phyloP scores from a whole-genome alignment of 2,329 filamentous ascomycete genomes.

The Aspergillus quadrilineatus region DNA sequence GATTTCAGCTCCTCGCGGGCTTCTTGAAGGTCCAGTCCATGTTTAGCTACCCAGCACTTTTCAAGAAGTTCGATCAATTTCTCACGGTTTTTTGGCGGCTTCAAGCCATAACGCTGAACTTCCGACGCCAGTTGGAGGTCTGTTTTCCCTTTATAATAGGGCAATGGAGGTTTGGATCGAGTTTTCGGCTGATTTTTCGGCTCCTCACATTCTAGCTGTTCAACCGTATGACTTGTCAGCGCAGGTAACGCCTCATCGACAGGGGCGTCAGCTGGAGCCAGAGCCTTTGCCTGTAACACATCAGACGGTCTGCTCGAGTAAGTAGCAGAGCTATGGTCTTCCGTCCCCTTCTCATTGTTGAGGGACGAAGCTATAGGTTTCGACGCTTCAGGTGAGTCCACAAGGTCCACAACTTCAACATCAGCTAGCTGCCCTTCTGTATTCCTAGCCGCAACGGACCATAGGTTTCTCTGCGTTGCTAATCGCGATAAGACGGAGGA shows the following conservation, averaged over 20 bases:
- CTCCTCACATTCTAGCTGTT: not conserved
- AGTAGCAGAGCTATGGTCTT: not conserved
- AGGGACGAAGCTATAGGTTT: slow-evolving; percentile 8
- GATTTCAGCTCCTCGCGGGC: slow-evolving; percentile 21
- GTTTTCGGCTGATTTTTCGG: not conserved
- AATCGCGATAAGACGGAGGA: slow-evolving; percentile 26
- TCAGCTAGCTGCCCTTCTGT: slow-evolving; percentile 63
- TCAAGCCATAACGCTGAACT: slow-evolving; percentile 68
- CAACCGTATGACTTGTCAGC: not conserved
- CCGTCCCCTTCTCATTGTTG: not conserved
- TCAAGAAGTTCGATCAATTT: slow-evolving; percentile 70
- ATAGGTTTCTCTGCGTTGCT: slow-evolving; percentile 53
- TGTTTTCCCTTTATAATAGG: slow-evolving; percentile 62
- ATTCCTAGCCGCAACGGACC: slow-evolving; percentile 70
- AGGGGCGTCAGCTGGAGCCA: not conserved
- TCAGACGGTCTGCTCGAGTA: not conserved
- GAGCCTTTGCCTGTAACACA: not conserved
- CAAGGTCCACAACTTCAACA: slow-evolving; percentile 61
- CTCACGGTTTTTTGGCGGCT: slow-evolving; percentile 64
- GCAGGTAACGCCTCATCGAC: not conserved
- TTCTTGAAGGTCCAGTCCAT: slow-evolving; percentile 27
- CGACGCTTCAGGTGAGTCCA: slow-evolving; percentile 39
- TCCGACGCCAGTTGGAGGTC: slow-evolving; percentile 63
- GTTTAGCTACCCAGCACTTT: slow-evolving; percentile 68
- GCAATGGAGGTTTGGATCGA: slow-evolving; percentile 36